Conservation (phyloP, 2,329 filamentous ascomycete species). For the Diplodia sapinea region DNA sequence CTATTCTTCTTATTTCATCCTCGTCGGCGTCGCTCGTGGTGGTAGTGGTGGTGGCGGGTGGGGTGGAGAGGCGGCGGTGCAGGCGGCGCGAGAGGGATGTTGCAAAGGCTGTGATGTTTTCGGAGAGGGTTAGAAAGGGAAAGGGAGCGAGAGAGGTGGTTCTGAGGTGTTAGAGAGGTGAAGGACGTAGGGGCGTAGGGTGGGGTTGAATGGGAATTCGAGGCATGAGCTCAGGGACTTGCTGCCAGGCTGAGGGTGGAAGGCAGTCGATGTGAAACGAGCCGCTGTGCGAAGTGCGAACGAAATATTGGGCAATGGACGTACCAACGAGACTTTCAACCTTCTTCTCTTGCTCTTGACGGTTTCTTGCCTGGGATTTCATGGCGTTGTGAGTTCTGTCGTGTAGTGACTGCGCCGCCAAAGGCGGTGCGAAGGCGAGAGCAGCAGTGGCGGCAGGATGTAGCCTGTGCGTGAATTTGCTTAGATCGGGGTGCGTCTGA, state of each 20-base stretch:
- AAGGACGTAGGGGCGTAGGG: not conserved
- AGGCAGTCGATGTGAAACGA: not conserved
- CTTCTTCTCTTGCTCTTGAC: slow-evolving; percentile 46
- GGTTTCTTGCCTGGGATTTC: slow-evolving; percentile 11
- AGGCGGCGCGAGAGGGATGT: slow-evolving; percentile 39
- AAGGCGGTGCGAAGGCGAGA: not conserved
- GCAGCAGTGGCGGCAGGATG: not conserved
- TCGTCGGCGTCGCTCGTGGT: too few species aligned
- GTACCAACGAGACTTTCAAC: slow-evolving; percentile 35
- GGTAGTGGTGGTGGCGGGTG: slow-evolving; percentile 28
- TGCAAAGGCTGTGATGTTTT: slow-evolving; percentile 43
- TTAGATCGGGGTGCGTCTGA: not conserved
- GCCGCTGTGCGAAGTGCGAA: not conserved
- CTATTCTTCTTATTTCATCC: too few species aligned
- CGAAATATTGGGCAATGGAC: not conserved
- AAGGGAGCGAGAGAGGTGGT: not conserved
- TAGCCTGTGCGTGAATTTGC: not conserved
- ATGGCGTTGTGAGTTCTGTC: not conserved
- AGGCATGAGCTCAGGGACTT: not conserved
- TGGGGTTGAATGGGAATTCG: not conserved
- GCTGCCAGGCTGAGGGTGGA: not conserved
- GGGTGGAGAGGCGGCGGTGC: slow-evolving; percentile 21
- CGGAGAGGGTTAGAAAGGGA: not conserved
- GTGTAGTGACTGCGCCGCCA: not conserved
- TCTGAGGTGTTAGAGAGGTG: not conserved